Percentiles rank a stretch among this genome's conserved stretches.
phyloP scores from a whole-genome alignment of 148 eudicot species.

The Polygonum maritimum region DNA sequence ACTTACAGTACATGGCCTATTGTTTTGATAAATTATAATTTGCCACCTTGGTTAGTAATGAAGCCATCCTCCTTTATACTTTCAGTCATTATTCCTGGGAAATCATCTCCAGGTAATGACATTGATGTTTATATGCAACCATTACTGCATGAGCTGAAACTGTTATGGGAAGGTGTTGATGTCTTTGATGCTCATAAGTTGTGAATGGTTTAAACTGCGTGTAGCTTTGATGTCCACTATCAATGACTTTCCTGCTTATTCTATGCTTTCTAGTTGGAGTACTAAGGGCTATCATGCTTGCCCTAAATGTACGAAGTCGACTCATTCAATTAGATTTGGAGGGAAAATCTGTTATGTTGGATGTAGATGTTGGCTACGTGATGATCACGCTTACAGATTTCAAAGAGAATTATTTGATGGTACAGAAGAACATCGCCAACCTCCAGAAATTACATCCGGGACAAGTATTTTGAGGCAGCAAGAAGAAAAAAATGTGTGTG shows the following conservation, averaged over 20 bases:
- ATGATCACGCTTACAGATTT: neutral
- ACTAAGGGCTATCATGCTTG: constrained; percentile 14
- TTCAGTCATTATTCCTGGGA: constrained; percentile 5
- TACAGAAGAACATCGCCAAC: neutral
- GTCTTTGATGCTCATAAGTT: neutral
- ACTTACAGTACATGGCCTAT: constrained; percentile 10
- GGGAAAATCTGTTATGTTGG: constrained; percentile 4
- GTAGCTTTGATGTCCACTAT: constrained; percentile 12
- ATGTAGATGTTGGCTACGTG: constrained; percentile 1
- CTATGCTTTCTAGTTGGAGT: constrained; percentile 10
- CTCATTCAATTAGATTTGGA: neutral
- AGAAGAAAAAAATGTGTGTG: too few species aligned
- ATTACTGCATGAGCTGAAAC: constrained; percentile 5
- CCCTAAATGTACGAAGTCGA: constrained; percentile 3
- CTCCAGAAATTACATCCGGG: neutral
- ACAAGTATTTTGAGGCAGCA: neutral
- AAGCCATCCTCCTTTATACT: neutral
- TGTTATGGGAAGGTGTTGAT: constrained; percentile 4
- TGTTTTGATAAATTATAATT: neutral
- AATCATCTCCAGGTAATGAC: neutral
- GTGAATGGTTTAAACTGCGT: neutral
- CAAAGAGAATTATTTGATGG: constrained; percentile 10
- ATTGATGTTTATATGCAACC: constrained; percentile 11
- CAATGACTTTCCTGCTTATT: constrained; percentile 18
- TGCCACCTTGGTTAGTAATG: neutral